Evolutionary conservation across 345 rosid genomes (phyloP), one percentile per base, ranked within the genome.

Genomic region (Brassica nigra): DNA sequence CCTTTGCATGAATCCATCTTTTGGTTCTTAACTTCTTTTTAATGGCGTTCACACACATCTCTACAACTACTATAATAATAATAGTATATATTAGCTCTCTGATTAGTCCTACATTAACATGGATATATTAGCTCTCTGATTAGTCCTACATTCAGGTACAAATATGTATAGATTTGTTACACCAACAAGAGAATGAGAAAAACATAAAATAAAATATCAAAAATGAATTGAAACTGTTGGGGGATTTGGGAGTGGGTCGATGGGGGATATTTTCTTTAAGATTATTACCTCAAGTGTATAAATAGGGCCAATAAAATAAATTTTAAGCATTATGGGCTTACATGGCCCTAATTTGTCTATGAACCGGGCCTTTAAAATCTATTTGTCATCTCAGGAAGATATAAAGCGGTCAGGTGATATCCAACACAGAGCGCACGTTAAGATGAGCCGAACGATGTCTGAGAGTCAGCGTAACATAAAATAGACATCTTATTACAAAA

Each of bases 11-110:
- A 76, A 76, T 71, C 77, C 37, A 76, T 81, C 77, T 66, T 72
- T 81, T 64, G 58, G 80, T 76, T 81, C 80, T 76, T 66, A 76
- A 44, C 84, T 76, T 81, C 68, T 66, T 76, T 81, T 76, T 57
- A 2, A 10, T 71, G 14, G 55, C 29, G 55, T 76, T 64, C 77
- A 80, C 83, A 80, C 66, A 39, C 36, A n/a, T 23, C 20, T 75
- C 27, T 49, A 49, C 33, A 42, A 72, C 61, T 2, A 37, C 28
- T 59, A 59, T 18, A 18, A 70, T 63, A 10, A 12, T n/a, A 70
- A 34, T 42, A 42, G 49, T 42, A 9, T 42, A 23, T 0, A 29
- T 67, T 28, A 36, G 30, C 27, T 36, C 30, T 75, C 12, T 20
- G 20, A 37, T 59, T 62, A 20, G 16, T 16, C 52, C 39, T 33